Percentiles rank a stretch among this genome's conserved stretches.
Evolutionary conservation across 441 rosid genomes (phyloP).

Genomic region (Arabidopsis hybrid): DNA sequence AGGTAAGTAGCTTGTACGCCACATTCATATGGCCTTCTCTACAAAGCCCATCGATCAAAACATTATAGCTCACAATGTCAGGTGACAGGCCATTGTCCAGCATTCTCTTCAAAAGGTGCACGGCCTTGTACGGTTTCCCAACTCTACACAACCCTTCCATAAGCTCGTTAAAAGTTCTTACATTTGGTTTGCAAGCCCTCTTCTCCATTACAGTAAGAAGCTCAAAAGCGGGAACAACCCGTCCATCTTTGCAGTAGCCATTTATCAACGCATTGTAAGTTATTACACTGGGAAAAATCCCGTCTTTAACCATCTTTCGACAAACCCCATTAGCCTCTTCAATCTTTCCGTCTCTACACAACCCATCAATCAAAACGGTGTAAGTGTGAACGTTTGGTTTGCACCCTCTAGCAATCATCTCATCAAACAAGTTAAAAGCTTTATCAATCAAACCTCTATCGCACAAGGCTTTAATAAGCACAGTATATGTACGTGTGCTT

Average conservation of each 20-base stretch:
- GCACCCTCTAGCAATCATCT: slow-evolving; percentile 49
- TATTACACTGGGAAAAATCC: slow-evolving; percentile 44
- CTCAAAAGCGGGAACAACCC: slow-evolving; percentile 50
- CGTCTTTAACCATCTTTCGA: slow-evolving; percentile 46
- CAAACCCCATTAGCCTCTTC: slow-evolving; percentile 52
- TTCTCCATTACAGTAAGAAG: slow-evolving; percentile 52
- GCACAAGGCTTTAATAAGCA: slow-evolving; percentile 53
- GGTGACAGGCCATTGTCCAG: slow-evolving; percentile 48
- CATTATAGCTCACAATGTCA: slow-evolving; percentile 46
- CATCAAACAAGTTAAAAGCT: slow-evolving; percentile 47
- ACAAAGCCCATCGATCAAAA: slow-evolving; percentile 54
- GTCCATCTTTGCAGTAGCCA: slow-evolving; percentile 57
- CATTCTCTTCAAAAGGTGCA: slow-evolving; percentile 46
- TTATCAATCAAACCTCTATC: slow-evolving; percentile 45
- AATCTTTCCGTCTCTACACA: slow-evolving; percentile 54
- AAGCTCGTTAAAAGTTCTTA: slow-evolving; percentile 55
- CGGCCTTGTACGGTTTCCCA: slow-evolving; percentile 47
- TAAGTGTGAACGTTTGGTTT: slow-evolving; percentile 51
- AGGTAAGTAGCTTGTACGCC: slow-evolving; percentile 49
- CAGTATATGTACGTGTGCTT: slow-evolving; percentile 50
- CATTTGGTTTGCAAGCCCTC: slow-evolving; percentile 49
- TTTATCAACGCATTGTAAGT: slow-evolving; percentile 57
- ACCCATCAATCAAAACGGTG: slow-evolving; percentile 50
- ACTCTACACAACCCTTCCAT: slow-evolving; percentile 57
- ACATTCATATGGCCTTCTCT: slow-evolving; percentile 49